A percentile compares a stretch with the other conserved stretches of the same genome.
These are phyloP conservation scores for Penicillium digitatum DNA, from an alignment of 2,329 filamentous ascomycete genomes.

Conservation along the genomic window DNA sequence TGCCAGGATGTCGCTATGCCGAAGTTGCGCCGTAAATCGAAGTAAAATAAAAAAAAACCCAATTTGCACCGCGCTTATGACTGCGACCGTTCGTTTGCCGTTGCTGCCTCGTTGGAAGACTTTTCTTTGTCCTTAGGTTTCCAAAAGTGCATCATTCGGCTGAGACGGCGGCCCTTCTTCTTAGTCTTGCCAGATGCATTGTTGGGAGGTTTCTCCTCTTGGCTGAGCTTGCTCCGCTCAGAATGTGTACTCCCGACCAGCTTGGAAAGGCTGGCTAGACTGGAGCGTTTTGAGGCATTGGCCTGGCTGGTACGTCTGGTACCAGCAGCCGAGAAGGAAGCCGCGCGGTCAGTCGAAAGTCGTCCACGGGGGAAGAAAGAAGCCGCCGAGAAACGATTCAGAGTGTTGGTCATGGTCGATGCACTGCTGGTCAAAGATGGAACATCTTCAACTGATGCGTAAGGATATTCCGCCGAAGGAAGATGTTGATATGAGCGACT, in stretches of 20 bases:
- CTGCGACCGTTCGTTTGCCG: slow-evolving; percentile 23
- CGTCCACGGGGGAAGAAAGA: slow-evolving; percentile 42
- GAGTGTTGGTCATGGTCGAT: slow-evolving; percentile 45
- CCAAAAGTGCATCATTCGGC: slow-evolving; percentile 50
- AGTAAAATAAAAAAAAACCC: slow-evolving; percentile 18
- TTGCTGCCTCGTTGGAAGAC: slow-evolving; percentile 16
- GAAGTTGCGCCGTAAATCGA: slow-evolving; percentile 25
- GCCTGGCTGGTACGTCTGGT: slow-evolving; percentile 39
- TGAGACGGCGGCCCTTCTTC: slow-evolving; percentile 46
- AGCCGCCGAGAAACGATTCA: slow-evolving; percentile 42
- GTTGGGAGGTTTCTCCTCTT: slow-evolving; percentile 43
- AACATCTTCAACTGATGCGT: slow-evolving; percentile 48
- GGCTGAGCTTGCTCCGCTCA: slow-evolving; percentile 44
- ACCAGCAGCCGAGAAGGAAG: slow-evolving; percentile 43
- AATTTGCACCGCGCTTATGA: slow-evolving; percentile 17
- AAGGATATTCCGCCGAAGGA: slow-evolving; percentile 38
- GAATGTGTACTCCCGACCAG: slow-evolving; percentile 44
- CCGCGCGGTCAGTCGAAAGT: slow-evolving; percentile 43
- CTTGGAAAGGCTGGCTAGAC: slow-evolving; percentile 48
- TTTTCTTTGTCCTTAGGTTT: slow-evolving; percentile 46
- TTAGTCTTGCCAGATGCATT: slow-evolving; percentile 40
- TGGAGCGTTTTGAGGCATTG: slow-evolving; percentile 44
- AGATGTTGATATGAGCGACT: slow-evolving; percentile 36
- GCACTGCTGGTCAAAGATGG: slow-evolving; percentile 50
- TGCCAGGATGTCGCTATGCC: slow-evolving; percentile 28